Percentiles rank a stretch among this genome's conserved stretches.
Conservation (phyloP, 768 basidiomycete genomes). For the Collybia sp. region DNA sequence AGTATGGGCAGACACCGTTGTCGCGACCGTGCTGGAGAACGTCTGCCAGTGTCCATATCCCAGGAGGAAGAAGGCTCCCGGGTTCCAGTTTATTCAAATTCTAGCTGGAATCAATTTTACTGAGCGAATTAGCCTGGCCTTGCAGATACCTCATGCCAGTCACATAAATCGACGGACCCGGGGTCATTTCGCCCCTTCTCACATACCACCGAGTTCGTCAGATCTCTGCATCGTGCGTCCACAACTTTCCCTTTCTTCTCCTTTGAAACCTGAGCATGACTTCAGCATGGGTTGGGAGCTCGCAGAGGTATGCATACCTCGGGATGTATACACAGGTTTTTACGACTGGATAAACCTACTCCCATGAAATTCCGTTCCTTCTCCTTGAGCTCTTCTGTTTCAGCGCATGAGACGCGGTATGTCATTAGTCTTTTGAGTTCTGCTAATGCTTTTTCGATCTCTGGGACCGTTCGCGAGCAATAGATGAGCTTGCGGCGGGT, state of each 20-base stretch:
- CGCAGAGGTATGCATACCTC: slow-evolving; percentile 51
- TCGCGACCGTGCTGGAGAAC: slow-evolving; percentile 85
- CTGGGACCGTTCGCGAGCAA: slow-evolving; percentile 98
- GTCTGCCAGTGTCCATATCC: slow-evolving; percentile 94
- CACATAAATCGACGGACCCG: slow-evolving; percentile 86
- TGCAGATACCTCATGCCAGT: slow-evolving; percentile 84
- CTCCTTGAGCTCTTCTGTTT: slow-evolving; percentile 65
- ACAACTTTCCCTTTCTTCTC: slow-evolving; percentile 99
- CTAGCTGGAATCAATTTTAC: slow-evolving; percentile 33
- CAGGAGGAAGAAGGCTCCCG: slow-evolving; percentile 76
- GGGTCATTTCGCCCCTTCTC: slow-evolving; percentile 84
- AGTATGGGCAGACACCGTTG: slow-evolving; percentile 89
- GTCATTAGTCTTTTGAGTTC: slow-evolving; percentile 93
- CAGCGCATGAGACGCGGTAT: slow-evolving; percentile 72
- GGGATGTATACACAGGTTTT: slow-evolving; percentile 95
- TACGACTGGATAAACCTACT: slow-evolving; percentile 89
- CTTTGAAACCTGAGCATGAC: slow-evolving; percentile 69
- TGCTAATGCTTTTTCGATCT: slow-evolving; percentile 96
- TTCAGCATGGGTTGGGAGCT: not conserved
- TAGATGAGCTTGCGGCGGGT: slow-evolving; percentile 93
- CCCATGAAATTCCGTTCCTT: slow-evolving; percentile 86
- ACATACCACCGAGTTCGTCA: slow-evolving; percentile 81
- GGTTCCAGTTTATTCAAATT: slow-evolving; percentile 79
- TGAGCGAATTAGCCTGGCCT: not conserved
- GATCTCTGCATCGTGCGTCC: slow-evolving; percentile 93